A percentile compares a stretch with the other conserved stretches of the same genome.
phyloP scores from a whole-genome alignment of 805 yeast genomes.

The Saccharomycopsis capsularis region DNA sequence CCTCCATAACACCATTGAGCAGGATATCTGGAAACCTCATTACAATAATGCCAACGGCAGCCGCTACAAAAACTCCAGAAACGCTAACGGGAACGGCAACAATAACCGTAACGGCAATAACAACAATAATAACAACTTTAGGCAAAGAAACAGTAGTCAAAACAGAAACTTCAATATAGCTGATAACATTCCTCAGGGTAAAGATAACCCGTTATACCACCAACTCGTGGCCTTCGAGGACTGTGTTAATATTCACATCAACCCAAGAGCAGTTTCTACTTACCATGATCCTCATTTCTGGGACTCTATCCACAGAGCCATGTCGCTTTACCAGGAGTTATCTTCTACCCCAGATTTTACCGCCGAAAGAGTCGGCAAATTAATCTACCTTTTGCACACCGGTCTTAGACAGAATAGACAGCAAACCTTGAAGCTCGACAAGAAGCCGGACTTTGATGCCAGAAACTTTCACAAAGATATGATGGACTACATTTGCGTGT shows the following conservation, averaged over 20 bases:
- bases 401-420: slow-evolving; percentile 50
- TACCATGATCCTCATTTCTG: slow-evolving; percentile 40
- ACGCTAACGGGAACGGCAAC: slow-evolving; percentile 21
- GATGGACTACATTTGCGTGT: slow-evolving; percentile 42
- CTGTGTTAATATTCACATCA: slow-evolving; percentile 32
- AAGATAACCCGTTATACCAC: slow-evolving; percentile 41
- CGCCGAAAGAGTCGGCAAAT: slow-evolving; percentile 39
- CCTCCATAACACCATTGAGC: slow-evolving; percentile 12
- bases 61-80: not conserved
- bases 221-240: slow-evolving; percentile 49
- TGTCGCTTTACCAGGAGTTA: slow-evolving; percentile 43
- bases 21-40: slow-evolving; percentile 17
- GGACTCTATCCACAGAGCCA: slow-evolving; percentile 45
- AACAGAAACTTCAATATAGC: slow-evolving; percentile 22
- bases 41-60: slow-evolving; percentile 22
- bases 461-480: slow-evolving; percentile 49
- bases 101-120: slow-evolving; percentile 19
- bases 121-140: slow-evolving; percentile 26
- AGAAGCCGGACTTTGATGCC: slow-evolving; percentile 55
- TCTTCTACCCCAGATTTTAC: slow-evolving; percentile 42
- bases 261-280: slow-evolving; percentile 22
- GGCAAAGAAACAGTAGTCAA: slow-evolving; percentile 24
- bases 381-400: slow-evolving; percentile 47
- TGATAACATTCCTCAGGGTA: slow-evolving; percentile 22
- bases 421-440: slow-evolving; percentile 47